Percentiles rank a stretch among this genome's conserved stretches.
These are phyloP conservation scores for Chaetomiaceae sp. DNA, from an alignment of 2,329 filamentous ascomycete genomes.

Conservation along the genomic window DNA sequence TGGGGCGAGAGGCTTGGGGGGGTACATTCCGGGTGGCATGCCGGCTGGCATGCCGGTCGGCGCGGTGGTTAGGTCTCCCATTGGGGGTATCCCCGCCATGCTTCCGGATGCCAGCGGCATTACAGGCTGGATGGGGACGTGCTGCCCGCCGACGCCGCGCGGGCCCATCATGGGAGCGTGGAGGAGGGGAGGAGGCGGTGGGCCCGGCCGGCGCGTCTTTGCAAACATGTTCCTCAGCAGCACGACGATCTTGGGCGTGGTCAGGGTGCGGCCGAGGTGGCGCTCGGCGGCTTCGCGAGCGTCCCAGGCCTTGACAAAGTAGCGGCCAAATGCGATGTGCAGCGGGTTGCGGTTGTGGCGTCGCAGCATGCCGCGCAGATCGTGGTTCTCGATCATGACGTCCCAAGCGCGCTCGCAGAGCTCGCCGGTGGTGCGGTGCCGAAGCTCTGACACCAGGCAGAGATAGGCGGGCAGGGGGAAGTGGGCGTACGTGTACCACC, in stretches of 20 bases:
- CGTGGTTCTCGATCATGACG: slow-evolving; percentile 51
- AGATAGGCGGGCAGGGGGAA: slow-evolving; percentile 59
- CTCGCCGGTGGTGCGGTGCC: slow-evolving; percentile 47
- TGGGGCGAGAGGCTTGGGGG: slow-evolving; percentile 7
- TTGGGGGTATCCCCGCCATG: background rate
- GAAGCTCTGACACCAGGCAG: slow-evolving; percentile 53
- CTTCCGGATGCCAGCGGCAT: background rate
- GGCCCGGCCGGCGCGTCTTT: slow-evolving; percentile 21
- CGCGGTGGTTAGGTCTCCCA: background rate
- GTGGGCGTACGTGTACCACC: slow-evolving; percentile 56
- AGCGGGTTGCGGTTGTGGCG: slow-evolving; percentile 50
- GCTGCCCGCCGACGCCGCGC: background rate
- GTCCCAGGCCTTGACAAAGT: slow-evolving; percentile 60
- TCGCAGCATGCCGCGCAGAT: slow-evolving; percentile 42
- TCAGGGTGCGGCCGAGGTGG: slow-evolving; percentile 39
- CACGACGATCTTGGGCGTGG: slow-evolving; percentile 44
- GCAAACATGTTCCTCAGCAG: slow-evolving; percentile 41
- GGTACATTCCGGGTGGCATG: slow-evolving; percentile 3
- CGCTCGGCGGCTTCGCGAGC: slow-evolving; percentile 47
- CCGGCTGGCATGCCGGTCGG: background rate
- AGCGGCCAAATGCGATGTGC: slow-evolving; percentile 52
- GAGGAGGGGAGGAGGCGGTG: slow-evolving; percentile 1
- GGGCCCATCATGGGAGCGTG: background rate
- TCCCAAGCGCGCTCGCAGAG: slow-evolving; percentile 56
- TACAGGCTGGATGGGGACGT: background rate